Evolutionary conservation across 169 alveolate genomes (phyloP).

Genomic region (Eimeria sp.): DNA sequence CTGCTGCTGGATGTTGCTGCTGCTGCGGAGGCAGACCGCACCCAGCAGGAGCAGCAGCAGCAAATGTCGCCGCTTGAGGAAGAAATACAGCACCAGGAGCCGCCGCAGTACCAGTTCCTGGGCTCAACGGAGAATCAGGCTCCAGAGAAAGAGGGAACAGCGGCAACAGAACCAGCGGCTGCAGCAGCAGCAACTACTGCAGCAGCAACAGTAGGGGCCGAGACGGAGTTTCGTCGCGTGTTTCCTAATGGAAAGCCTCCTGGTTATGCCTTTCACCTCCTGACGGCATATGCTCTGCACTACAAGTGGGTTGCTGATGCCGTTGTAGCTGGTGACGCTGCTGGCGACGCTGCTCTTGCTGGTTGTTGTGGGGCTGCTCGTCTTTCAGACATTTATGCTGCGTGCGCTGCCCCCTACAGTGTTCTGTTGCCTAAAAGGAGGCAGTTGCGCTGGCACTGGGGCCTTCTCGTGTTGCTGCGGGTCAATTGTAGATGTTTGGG

Average conservation of each 20-base stretch:
- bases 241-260: slow-evolving; percentile 67
- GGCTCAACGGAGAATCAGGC: slow-evolving; percentile 23
- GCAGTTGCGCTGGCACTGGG: neutral
- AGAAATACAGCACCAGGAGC: slow-evolving; percentile 18
- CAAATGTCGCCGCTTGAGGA: neutral
- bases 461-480: neutral
- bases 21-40: slow-evolving; percentile 55
- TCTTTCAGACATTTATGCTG: neutral
- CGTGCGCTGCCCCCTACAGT: neutral
- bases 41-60: slow-evolving; percentile 70
- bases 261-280: slow-evolving; percentile 75
- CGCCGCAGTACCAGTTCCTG: neutral
- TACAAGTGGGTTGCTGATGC: slow-evolving; percentile 69
- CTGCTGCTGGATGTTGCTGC: slow-evolving; percentile 63
- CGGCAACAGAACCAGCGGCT: slow-evolving; percentile 8
- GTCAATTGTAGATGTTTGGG: neutral
- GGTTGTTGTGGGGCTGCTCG: neutral
- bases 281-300: slow-evolving; percentile 84
- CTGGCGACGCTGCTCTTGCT: neutral
- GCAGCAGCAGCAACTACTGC: neutral
- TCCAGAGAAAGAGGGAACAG: neutral
- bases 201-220: slow-evolving; percentile 19
- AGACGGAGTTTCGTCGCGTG: slow-evolving; percentile 32
- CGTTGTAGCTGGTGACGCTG: neutral
- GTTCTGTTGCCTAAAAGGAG: neutral